Evolutionary conservation across 306 rosid genomes (phyloP).

Genomic region (Trichosanthes truncata): DNA sequence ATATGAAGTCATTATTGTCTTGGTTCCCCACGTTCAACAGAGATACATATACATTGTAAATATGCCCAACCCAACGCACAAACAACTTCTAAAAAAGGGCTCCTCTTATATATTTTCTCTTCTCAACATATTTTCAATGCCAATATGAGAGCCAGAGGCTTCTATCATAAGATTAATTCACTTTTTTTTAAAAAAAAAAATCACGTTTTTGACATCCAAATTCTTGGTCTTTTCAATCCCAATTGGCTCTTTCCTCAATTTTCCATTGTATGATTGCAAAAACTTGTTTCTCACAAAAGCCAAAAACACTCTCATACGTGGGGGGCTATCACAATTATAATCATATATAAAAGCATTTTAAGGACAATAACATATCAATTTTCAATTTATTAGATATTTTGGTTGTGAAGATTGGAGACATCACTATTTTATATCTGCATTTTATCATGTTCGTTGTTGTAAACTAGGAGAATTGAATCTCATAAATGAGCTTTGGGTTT

Average conservation of each 20-base stretch:
- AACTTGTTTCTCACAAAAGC: background rate
- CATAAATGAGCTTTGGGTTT: background rate
- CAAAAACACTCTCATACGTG: background rate
- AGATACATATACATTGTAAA: background rate
- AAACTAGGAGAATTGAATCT: too few species aligned
- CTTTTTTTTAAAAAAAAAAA: too few species aligned
- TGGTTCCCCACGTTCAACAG: constrained; percentile 62
- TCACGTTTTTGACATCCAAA: background rate
- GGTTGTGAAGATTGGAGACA: background rate
- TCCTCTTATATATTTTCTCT: background rate
- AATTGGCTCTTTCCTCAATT: background rate
- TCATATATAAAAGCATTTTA: background rate
- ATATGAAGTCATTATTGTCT: constrained; percentile 51
- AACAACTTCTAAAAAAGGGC: background rate
- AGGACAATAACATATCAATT: background rate
- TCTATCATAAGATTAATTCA: constrained; percentile 1
- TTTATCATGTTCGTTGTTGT: background rate
- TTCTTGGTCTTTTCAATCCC: background rate
- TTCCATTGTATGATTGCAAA: background rate
- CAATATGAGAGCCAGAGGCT: constrained; percentile 8
- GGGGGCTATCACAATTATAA: too few species aligned
- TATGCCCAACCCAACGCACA: constrained; percentile 19
- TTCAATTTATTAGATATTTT: background rate
- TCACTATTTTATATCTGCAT: background rate
- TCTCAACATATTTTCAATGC: background rate